Evolutionary conservation across 768 basidiomycete species (phyloP), one percentile per base, ranked within the genome.

Genomic region (Xerocomus spinulosus): DNA sequence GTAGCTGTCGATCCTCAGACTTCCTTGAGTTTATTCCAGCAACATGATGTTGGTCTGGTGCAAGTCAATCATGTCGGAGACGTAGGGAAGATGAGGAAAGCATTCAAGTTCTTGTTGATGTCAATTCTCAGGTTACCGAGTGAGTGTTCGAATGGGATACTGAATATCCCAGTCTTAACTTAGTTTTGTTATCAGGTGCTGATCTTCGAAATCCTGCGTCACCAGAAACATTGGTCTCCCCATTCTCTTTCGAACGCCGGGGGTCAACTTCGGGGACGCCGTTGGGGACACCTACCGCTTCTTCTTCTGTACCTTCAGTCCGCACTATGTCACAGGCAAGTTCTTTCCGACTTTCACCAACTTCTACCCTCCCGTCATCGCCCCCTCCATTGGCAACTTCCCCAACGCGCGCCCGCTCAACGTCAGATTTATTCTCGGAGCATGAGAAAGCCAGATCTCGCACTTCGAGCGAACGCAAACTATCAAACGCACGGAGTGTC

Each of bases 1-100:
- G 71, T 70, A 32, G 70, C 70, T 33, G 72, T 90, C n/a, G 75
- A 84, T 53, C 80, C 85, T 9, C 68, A 73, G 44, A 67, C 67
- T 39, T 82, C 80, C 4, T 56, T 71, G 18, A 70, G 67, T 17
- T 63, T 83, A 34, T 71, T 86, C 34, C 68, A 75, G 28, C 68
- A 71, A 28, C 85, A 85, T 63, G 84, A 89, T 55, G 80, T 85
- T 8, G 89, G 91, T 9, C 68, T 96, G 24, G 81, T 92, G 10
- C 85, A 89, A 63, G 85, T 90, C 3, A 78, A 82, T 4, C 76
- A 69, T 36, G 62, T 68, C 6, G 70, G 72, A 20, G 79, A 85
- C 3, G 64, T 68, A 10, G 85, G 85, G 12, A 89, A 85, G 70
- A 86, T 93, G 71, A 79, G 82, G 45, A 76, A 76, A 39, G 78